A percentile compares a stretch with the other conserved stretches of the same genome.
These are phyloP conservation scores for Catunica adiposa DNA, from an alignment of 2,329 filamentous ascomycete genomes.

Conservation along the genomic window DNA sequence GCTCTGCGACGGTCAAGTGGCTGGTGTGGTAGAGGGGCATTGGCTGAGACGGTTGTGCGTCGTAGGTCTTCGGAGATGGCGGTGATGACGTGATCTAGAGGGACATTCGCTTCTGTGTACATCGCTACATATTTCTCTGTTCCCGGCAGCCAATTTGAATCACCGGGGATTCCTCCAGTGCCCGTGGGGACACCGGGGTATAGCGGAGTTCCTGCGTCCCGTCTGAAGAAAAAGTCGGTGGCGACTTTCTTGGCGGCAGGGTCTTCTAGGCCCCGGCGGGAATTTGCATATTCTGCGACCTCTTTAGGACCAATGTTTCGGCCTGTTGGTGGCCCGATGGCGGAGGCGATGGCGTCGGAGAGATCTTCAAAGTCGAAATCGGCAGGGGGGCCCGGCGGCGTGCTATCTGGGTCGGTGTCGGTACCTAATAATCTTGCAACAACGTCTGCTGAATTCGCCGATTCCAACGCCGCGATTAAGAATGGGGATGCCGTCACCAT, in stretches of 20 bases:
- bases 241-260: slow-evolving; percentile 10
- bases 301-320: slow-evolving; percentile 13
- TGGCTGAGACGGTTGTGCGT: slow-evolving; percentile 16
- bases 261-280: slow-evolving; percentile 9
- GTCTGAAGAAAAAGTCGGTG: slow-evolving; percentile 12
- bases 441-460: slow-evolving; percentile 20
- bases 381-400: slow-evolving; percentile 3
- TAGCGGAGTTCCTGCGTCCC: not conserved
- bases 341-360: slow-evolving; percentile 14
- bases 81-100: slow-evolving; percentile 19
- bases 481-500: slow-evolving; percentile 25
- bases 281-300: slow-evolving; percentile 5
- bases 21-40: slow-evolving; percentile 6
- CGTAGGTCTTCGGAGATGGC: slow-evolving; percentile 22
- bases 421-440: slow-evolving; percentile 18
- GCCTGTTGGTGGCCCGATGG: slow-evolving; percentile 20
- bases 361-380: slow-evolving; percentile 13
- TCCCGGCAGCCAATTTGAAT: not conserved
- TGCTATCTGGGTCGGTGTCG: slow-evolving; percentile 4
- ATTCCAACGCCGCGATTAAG: slow-evolving; percentile 22
- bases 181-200: not conserved
- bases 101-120: slow-evolving; percentile 7
- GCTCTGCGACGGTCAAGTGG: slow-evolving; percentile 6
- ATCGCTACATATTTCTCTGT: slow-evolving; percentile 15
- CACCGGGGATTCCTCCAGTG: not conserved